These are phyloP conservation scores for Mallotus repandus DNA, from an alignment of 441 rosid species.

Conservation along the genomic window DNA sequence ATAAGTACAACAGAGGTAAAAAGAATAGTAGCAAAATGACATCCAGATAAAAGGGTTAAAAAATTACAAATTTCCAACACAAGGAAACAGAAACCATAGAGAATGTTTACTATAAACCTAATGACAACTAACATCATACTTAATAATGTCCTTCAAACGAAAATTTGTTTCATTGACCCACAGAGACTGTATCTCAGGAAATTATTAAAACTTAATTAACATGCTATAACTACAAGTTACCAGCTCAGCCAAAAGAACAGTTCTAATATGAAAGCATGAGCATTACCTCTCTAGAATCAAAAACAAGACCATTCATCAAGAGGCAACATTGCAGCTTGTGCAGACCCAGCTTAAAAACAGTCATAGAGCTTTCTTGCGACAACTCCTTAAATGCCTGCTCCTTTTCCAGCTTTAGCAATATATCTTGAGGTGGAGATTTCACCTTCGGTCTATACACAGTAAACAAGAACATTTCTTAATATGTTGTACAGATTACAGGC, in stretches of 20 bases:
- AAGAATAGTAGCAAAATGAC: neutral
- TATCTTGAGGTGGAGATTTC: constrained; percentile 84
- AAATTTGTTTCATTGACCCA: neutral
- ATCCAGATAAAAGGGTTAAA: neutral
- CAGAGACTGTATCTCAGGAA: neutral
- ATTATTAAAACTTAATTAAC: neutral
- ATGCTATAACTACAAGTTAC: neutral
- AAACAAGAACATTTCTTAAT: constrained; percentile 3
- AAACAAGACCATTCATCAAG: constrained; percentile 96
- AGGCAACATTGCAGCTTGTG: constrained; percentile 67
- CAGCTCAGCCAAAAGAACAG: constrained; percentile 1
- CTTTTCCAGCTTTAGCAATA: constrained; percentile 79
- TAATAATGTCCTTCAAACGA: neutral
- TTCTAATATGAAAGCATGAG: constrained; percentile 6
- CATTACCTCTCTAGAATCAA: constrained; percentile 86
- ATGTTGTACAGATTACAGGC: neutral
- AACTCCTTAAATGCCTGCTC: constrained; percentile 57
- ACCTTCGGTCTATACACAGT: constrained; percentile 64
- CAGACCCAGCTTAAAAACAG: constrained; percentile 90
- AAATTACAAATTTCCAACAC: neutral
- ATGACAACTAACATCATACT: neutral
- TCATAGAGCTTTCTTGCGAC: constrained; percentile 77
- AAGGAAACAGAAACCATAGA: neutral
- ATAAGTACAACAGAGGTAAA: neutral
- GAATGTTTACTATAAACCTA: neutral